Conservation (phyloP, 2,329 filamentous ascomycete species). For the Coleophoma crateriformis region DNA sequence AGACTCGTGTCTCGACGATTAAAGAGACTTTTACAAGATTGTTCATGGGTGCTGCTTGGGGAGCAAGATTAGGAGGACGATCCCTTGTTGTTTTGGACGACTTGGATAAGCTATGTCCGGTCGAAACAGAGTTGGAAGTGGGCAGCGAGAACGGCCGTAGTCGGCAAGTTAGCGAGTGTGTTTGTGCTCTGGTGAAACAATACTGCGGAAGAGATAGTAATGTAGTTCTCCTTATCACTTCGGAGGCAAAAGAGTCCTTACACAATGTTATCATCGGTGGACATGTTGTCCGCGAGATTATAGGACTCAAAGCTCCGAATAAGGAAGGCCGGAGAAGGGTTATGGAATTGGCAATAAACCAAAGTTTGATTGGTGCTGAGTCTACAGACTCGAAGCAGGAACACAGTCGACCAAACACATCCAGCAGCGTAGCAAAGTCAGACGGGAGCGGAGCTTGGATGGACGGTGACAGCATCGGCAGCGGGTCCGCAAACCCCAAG, state of each 20-base stretch:
- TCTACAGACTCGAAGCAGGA: conserved; percentile 32
- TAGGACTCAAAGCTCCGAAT: conserved; percentile 83
- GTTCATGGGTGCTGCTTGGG: conserved; percentile 90
- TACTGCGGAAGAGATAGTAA: conserved; percentile 76
- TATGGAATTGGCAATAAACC: conserved; percentile 69
- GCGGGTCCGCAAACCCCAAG: conserved; percentile 33
- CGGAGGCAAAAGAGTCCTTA: conserved; percentile 86
- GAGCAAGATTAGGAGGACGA: conserved; percentile 76
- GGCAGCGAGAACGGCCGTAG: conserved; percentile 91
- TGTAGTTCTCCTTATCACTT: conserved; percentile 83
- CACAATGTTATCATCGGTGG: conserved; percentile 88
- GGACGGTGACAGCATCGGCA: conserved; percentile 60
- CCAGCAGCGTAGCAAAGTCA: conserved; percentile 46
- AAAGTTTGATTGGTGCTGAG: conserved; percentile 36
- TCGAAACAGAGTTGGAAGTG: conserved; percentile 90
- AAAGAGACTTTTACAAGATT: conserved; percentile 81
- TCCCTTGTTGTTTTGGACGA: conserved; percentile 88
- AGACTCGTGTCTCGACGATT: conserved; percentile 82
- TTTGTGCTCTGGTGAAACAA: conserved; percentile 77
- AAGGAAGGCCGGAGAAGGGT: conserved; percentile 84
- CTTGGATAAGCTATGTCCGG: conserved; percentile 85
- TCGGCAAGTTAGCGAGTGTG: conserved; percentile 83
- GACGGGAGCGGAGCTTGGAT: conserved; percentile 65
- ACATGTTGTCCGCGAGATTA: conserved; percentile 86
- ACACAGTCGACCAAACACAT: conserved; percentile 46